Base-by-base conservation (phyloP, 129 eudicot genomes). In the Chrysanthemum seticuspe region DNA sequence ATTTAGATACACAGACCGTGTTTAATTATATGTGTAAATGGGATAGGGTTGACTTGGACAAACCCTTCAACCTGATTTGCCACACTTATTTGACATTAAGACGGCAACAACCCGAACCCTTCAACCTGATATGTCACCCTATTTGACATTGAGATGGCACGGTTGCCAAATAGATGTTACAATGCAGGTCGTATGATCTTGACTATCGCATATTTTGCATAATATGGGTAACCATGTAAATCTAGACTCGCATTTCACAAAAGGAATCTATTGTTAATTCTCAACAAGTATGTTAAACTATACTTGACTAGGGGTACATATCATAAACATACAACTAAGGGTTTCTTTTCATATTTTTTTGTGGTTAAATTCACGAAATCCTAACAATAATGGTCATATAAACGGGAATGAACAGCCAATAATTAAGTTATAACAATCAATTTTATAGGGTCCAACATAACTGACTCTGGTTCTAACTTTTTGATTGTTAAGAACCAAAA, bases 111-210 rank as follows among this genome's bases (percentile, higher is more conserved):
- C 62, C 47, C 14, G 34, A 14, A 23, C 10, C 62, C 54, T 68
- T 53, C 49, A 68, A n/a, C 47, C 10, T 40, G 47, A 40, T 40
- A 40, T 40, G 7, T 7, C 47, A 40, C 47, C 47, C 47, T 40
- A 14, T 52, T 52, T n/a, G 54, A 51, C 29, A 14, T 52, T 53
- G 62, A 14, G 59, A 49, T 49, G n/a, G 12, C n/a, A 70, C 16
- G 16, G 64, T 54, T 31, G 74, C 56, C 63, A 54, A 15, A 70
- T 7, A 68, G 60, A 27, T 68, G 15, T 9, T 23, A 23, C 68
- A 31, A 29, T 1, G 52, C 11, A 36, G 9, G 52, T 51, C 31
- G 59, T 23, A 49, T 2, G 16, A 68, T 68, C 59, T 23, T 68
- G 57, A 23, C 57, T 3, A 4, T 13, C 7, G 58, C 16, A 53